Evolutionary conservation across 768 basidiomycete species (phyloP), one percentile per base, ranked within the genome.

Genomic region (Suillus bovinus): DNA sequence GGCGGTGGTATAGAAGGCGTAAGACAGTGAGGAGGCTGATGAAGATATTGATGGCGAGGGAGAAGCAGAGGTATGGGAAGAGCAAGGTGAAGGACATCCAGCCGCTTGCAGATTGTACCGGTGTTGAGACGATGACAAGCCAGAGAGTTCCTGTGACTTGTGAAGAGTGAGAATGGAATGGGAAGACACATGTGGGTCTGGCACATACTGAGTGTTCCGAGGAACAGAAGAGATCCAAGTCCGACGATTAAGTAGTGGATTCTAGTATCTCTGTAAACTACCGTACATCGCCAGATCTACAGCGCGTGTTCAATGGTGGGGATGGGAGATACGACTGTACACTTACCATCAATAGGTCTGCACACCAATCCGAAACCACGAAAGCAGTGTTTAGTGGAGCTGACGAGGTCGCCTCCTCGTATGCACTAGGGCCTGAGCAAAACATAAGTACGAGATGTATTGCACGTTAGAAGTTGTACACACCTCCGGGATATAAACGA

Each of bases 51-150:
- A 70, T 72, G 22, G 66, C 67, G 29, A 77, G 69, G 10, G 77
- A 77, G 22, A 78, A 69, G 9, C 68, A 68, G 56, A 75, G 63
- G 46, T 72, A 76, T 0, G 76, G 76, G 47, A 75, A 70, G 27
- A 74, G 74, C 20, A 71, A 69, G 57, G 31, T 62, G 41, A 77
- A 72, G 22, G 74, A 74, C 73, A 74, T 74, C 73, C 71, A 71
- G 22, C 67, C 64, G 5, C 1, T 63, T 10, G 47, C 41, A 1
- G 67, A 62, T 56, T 61, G 64, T 17, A 27, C 65, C 49, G 74
- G 74, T 42, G 58, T 46, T 7, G 73, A 72, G 7, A 74, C 67
- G 16, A 67, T 72, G 58, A 67, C 34, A 44, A 74, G 57, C 73
- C 73, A 74, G 27, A 76, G 67, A 14, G 60, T 63, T 47, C 74